A percentile compares a stretch with the other conserved stretches of the same genome.
phyloP scores from a whole-genome alignment of 2,329 filamentous ascomycete genomes.

The Colletotrichum salicis region DNA sequence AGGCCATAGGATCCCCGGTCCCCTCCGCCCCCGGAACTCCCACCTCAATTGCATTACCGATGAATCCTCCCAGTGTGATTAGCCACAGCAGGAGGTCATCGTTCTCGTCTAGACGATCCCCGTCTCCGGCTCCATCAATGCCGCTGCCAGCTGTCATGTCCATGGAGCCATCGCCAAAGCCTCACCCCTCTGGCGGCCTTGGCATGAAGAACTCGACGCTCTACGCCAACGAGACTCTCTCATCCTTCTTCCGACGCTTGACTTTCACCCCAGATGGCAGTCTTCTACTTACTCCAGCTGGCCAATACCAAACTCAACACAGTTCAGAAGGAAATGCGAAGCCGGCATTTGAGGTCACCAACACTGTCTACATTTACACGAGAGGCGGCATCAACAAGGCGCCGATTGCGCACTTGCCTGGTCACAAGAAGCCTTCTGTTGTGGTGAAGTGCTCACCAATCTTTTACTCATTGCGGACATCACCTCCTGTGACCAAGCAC shows the following conservation, averaged over 20 bases:
- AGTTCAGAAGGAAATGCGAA: conserved; percentile 74
- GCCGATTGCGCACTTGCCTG: conserved; percentile 92
- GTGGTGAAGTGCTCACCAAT: conserved; percentile 94
- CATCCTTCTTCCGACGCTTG: conserved; percentile 93
- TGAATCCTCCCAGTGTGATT: conserved; percentile 92
- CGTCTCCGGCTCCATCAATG: conserved; percentile 91
- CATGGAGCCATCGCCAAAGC: conserved; percentile 87
- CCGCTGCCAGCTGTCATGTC: conserved; percentile 96
- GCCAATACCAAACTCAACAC: conserved; percentile 89
- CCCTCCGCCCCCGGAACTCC: conserved; percentile 95
- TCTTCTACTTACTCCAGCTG: conserved; percentile 90
- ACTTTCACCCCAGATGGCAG: conserved; percentile 97
- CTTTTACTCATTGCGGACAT: conserved; percentile 82
- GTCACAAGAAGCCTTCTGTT: conserved; percentile 97
- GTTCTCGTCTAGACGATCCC: conserved; percentile 87
- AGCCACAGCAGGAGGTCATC: conserved; percentile 76
- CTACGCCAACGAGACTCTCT: conserved; percentile 96
- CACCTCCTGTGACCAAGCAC: conserved; percentile 77
- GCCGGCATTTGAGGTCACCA: conserved; percentile 85
- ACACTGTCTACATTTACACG: conserved; percentile 98
- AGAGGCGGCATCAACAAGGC: conserved; percentile 96
- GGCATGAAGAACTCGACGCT: conserved; percentile 87
- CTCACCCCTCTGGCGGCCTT: conserved; percentile 67
- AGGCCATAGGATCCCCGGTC: conserved; percentile 79
- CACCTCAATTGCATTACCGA: conserved; percentile 87